Conservation (phyloP, 352 stramenopile species). For the Globisporangium middletonii region DNA sequence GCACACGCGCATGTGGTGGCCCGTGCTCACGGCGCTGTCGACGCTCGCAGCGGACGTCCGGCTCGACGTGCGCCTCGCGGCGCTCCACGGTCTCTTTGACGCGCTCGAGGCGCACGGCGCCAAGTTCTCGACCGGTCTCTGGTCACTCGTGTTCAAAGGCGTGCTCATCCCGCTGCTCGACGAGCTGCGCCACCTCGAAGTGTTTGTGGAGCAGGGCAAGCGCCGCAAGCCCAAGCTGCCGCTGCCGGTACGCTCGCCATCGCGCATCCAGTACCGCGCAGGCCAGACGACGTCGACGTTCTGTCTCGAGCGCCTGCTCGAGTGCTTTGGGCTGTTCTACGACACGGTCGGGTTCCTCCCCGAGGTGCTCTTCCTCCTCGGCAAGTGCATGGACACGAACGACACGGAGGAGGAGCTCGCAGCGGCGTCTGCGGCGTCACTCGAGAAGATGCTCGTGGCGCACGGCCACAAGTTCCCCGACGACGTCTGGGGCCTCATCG, state of each 20-base stretch:
- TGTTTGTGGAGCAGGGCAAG: slow-evolving; percentile 42
- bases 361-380: slow-evolving; percentile 68
- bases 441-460: slow-evolving; percentile 64
- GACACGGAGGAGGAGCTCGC: slow-evolving; percentile 69
- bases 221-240: slow-evolving; percentile 37
- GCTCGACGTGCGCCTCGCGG: slow-evolving; percentile 78
- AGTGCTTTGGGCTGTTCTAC: slow-evolving; percentile 78
- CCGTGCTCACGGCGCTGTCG: slow-evolving; percentile 95
- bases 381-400: slow-evolving; percentile 74
- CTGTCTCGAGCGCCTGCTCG: slow-evolving; percentile 53
- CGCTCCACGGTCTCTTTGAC: slow-evolving; percentile 70
- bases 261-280: slow-evolving; percentile 26
- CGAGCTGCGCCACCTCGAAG: slow-evolving; percentile 62
- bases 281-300: slow-evolving; percentile 60
- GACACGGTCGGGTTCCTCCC: slow-evolving; percentile 72
- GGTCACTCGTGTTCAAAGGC: slow-evolving; percentile 79
- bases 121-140: slow-evolving; percentile 75
- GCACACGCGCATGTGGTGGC: slow-evolving; percentile 90
- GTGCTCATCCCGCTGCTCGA: slow-evolving; percentile 84
- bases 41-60: slow-evolving; percentile 89
- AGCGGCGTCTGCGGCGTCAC: slow-evolving; percentile 37
- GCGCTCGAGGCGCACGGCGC: slow-evolving; percentile 56
- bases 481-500: slow-evolving; percentile 75
- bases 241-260: slow-evolving; percentile 14
- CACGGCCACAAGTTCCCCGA: slow-evolving; percentile 78